Evolutionary conservation across 768 basidiomycete species (phyloP), one percentile per base, ranked within the genome.

Genomic region (Chalciporus piperatus): DNA sequence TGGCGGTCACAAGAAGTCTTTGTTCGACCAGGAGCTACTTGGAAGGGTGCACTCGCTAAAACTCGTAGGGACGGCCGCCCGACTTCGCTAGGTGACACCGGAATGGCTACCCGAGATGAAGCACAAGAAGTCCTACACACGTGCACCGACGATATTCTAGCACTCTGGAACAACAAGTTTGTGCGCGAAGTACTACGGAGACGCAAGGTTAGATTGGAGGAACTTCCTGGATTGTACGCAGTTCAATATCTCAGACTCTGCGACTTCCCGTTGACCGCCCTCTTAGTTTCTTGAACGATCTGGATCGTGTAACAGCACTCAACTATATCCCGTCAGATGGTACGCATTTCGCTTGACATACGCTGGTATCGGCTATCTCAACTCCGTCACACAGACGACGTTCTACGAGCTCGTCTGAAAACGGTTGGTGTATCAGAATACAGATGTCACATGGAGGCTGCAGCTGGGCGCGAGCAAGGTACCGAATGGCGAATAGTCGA

Each of bases 341-440:
- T 78, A 52, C 33, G 66, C 56, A 32, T 12, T 17, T 19, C 3
- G 6, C 16, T 37, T n/a, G 35, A 32, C 11, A 11, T 13, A 27
- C 8, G 2, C 42, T 6, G 20, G 1, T 22, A 25, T 8, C 39
- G 23, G 8, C 50, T 9, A 10, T 35, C 47, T 62, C 48, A 67
- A 48, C 28, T 28, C 41, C 16, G 2, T 55, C 2, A 14, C 1
- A 27, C 50, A 77, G 79, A 81, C 52, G 79, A 81, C 52, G 78
- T 81, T 23, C 64, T 81, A 41, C 72, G 68, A 48, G 80, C 79
- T 8, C 74, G 79, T 22, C 65, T 81, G 30, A 82, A 82, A 63
- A 81, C 79, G 0, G 84, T 92, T 32, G 89, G 89, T 9, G 87
- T 89, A 8, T 84, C 85, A 3, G 89, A 91, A 66, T 89, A 91